Base-by-base conservation (phyloP, 805 yeast species). In the Barnettozyma siamensis region DNA sequence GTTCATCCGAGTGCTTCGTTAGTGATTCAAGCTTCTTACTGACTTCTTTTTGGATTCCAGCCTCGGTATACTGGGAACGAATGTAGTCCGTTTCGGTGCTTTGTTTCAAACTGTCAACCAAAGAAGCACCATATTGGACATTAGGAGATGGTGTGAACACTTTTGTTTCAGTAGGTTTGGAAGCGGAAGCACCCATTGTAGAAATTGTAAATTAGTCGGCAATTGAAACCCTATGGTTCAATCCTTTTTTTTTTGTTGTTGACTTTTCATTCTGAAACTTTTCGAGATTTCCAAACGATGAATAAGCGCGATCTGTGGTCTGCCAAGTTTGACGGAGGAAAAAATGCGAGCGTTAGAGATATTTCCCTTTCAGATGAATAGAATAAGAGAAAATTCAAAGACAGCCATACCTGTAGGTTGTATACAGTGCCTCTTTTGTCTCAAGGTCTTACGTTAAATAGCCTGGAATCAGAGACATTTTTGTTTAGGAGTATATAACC, bases 41-140 rank as follows among this genome's bases (percentile, higher is more conserved):
- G 29, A 84, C 83, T 57, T 82, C 70, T 41, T 78, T 77, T 58
- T 83, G 82, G 42, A 85, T 70, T 49, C 74, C 78, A 53, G 74
- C 75, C 41, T 80, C 83, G 17, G 82, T 75, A 54, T 75, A 72
- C 57, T 83, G 88, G 33, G 79, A 73, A 57, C 89, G 76, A 7
- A 88, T 73, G 57, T 73, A 83, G 57, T 83, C 83, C 2, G 85
- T 73, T 66, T 83, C 88, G 19, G 69, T 67, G 4, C 82, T 71
- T 36, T 64, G 66, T 48, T 81, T 85, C 51, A 83, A 70, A 54
- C 78, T 82, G 6, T 78, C 67, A 45, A 83, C 66, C 37, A 83
- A 71, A 13, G 81, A 72, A 4, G 82, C 75, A 40, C 81, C 75
- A 58, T 81, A 78, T 47, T 81, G 83, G 34, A 83, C 76, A 37